Evolutionary conservation across 768 basidiomycete genomes (phyloP), one percentile per base, ranked within the genome.

Genomic region (Tulasnella sp.): DNA sequence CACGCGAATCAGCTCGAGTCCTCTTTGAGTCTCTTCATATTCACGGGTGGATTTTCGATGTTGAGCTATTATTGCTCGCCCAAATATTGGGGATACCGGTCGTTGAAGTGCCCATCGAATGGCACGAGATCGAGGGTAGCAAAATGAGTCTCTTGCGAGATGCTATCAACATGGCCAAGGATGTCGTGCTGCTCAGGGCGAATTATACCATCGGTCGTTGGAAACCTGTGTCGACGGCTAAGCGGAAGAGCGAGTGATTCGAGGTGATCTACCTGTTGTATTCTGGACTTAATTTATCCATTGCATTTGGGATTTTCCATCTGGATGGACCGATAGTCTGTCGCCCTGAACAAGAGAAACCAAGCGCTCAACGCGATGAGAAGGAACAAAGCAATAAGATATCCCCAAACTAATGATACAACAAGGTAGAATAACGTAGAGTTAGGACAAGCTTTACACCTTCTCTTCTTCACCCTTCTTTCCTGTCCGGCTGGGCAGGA

Each of bases 41-140:
- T 27, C 73, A 84, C 4, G 84, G 86, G 0, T 97, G 93, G 93
- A 92, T 94, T 67, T 97, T 97, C 64, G 93, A 97, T 69, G 92
- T 96, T 58, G 93, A 97, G 68, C 77, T 96, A 4, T 73, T 97
- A 17, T 74, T 96, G 8, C 75, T 93, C 36, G 89, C 92, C 7
- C 84, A 87, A 66, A 77, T 83, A 67, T 73, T 85, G 37, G 65
- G 74, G 7, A 83, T 96, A 58, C 86, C 90, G 1, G 83, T 92
- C 1, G 75, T 69, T 6, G 93, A 97, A 66, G 87, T 96, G 6
- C 80, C 89, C 0, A 82, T 97, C 27, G 79, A 83, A 62, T 97
- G 93, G 93, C 84, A 90, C 59, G 93, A 97, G 70, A 86, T 97
- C 2, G 76, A 81, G 0, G 93, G 93, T 37, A 92, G 89, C 72